These are phyloP conservation scores for Zygosaccharomyces lentus DNA, from an alignment of 805 yeast species.

Conservation along the genomic window DNA sequence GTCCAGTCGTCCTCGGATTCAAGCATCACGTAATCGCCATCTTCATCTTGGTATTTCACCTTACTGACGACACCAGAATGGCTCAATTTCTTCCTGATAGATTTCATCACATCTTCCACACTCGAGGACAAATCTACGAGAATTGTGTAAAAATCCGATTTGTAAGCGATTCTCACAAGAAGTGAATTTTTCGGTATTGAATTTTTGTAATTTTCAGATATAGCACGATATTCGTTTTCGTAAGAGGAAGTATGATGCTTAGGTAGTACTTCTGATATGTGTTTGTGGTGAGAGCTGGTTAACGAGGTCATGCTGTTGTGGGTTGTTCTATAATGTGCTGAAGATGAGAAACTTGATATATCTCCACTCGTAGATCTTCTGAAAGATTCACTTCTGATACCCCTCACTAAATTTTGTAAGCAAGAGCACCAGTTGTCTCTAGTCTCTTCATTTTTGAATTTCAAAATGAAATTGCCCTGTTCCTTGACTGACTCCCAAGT, in stretches of 20 bases:
- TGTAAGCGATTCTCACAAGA: conserved; percentile 40
- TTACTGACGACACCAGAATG: conserved; percentile 50
- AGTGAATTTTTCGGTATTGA: conserved; percentile 39
- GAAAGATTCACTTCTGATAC: conserved; percentile 33
- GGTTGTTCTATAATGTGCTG: conserved; percentile 20
- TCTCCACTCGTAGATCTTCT: conserved; percentile 29
- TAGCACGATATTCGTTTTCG: conserved; percentile 36
- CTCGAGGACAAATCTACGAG: conserved; percentile 53
- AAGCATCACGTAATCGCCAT: conserved; percentile 86
- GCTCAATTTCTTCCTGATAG: conserved; percentile 53
- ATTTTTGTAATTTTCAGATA: conserved; percentile 39
- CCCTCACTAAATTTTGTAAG: conserved; percentile 40
- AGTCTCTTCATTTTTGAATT: conserved; percentile 78
- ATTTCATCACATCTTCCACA: conserved; percentile 50
- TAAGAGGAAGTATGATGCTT: conserved; percentile 23
- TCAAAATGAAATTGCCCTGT: conserved; percentile 76
- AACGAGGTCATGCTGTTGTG: conserved; percentile 31
- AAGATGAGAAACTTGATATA: conserved; percentile 24
- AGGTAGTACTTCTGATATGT: conserved; percentile 30
- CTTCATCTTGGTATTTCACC: conserved; percentile 87
- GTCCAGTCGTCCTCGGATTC: conserved; percentile 84
- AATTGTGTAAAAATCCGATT: conserved; percentile 55
- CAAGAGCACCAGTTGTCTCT: conserved; percentile 78
- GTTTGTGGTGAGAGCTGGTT: conserved; percentile 24
- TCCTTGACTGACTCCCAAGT: conserved; percentile 86